Percentiles rank a stretch among this genome's conserved stretches.
phyloP scores from a whole-genome alignment of 192 early-diverging fungal genomes.

The Mortierella claussenii region DNA sequence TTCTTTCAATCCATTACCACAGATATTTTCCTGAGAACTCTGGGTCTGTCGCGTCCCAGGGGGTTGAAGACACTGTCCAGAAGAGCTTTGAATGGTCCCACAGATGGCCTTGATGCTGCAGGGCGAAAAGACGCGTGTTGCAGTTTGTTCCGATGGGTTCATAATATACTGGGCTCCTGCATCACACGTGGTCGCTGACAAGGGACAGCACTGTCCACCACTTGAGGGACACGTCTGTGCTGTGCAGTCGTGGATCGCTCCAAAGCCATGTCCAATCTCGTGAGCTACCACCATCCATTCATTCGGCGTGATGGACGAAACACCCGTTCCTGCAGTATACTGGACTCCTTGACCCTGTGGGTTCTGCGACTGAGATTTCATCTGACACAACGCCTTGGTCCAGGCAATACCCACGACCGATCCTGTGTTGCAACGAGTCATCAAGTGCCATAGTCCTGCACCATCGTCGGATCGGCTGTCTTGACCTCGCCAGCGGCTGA shows the following conservation, averaged over 20 bases:
- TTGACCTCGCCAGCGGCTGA: constrained; percentile 85
- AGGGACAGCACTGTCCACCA: constrained; percentile 69
- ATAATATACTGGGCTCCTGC: constrained; percentile 74
- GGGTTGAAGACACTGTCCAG: constrained; percentile 41
- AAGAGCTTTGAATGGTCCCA: constrained; percentile 27
- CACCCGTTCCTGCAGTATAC: constrained; percentile 84
- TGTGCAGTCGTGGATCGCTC: constrained; percentile 92
- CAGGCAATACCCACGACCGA: constrained; percentile 89
- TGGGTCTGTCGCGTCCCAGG: constrained; percentile 40
- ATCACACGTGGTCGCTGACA: constrained; percentile 73
- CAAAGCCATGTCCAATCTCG: constrained; percentile 93
- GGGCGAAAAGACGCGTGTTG: constrained; percentile 69
- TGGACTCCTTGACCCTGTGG: constrained; percentile 38
- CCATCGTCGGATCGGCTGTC: constrained; percentile 67
- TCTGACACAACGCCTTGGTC: constrained; percentile 79
- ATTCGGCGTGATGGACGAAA: constrained; percentile 82
- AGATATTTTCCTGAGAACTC: constrained; percentile 70
- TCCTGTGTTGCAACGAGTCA: constrained; percentile 85
- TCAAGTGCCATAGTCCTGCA: constrained; percentile 90
- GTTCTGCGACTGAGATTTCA: constrained; percentile 30
- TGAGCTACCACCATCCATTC: constrained; percentile 98
- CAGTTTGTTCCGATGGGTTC: constrained; percentile 78
- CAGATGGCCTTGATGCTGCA: constrained; percentile 53
- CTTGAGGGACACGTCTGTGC: constrained; percentile 65
- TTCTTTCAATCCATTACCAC: constrained; percentile 95